Conservation (phyloP, 306 rosid species). For the Rosa multiflora region DNA sequence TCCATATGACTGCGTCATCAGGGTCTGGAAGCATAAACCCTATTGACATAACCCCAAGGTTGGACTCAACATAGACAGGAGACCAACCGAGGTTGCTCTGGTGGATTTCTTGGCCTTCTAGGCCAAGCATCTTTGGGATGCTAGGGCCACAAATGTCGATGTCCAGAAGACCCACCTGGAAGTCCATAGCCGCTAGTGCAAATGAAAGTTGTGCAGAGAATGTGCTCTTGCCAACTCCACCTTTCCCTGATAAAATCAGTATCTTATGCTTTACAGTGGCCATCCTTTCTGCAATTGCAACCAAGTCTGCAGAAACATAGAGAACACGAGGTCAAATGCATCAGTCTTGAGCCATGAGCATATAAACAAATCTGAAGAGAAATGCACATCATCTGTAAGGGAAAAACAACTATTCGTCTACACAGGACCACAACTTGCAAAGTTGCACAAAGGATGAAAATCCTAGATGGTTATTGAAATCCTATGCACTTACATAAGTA, state of each 20-base stretch:
- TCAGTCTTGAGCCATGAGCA: background rate
- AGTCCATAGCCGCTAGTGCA: slow-evolving; percentile 83
- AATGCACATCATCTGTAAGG: slow-evolving; percentile 5
- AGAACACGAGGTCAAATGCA: background rate
- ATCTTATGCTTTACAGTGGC: slow-evolving; percentile 94
- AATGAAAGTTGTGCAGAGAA: slow-evolving; percentile 86
- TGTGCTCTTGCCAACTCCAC: slow-evolving; percentile 98
- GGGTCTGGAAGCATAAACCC: slow-evolving; percentile 87
- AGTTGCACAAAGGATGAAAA: background rate
- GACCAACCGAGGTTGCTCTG: slow-evolving; percentile 99
- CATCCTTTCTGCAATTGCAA: slow-evolving; percentile 85
- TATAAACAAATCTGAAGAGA: background rate
- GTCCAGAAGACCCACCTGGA: slow-evolving; percentile 94
- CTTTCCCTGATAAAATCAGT: slow-evolving; percentile 85
- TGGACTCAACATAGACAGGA: slow-evolving; percentile 88
- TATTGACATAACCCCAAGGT: slow-evolving; percentile 95
- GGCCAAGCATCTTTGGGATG: slow-evolving; percentile 93
- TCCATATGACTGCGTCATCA: slow-evolving; percentile 81
- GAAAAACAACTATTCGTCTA: background rate
- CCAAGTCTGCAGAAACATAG: slow-evolving; percentile 57
- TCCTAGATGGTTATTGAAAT: background rate
- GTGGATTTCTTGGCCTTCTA: slow-evolving; percentile 89
- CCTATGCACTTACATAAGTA: background rate
- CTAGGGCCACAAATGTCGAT: slow-evolving; percentile 98
- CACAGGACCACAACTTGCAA: background rate